Base-by-base conservation (phyloP, 768 basidiomycete genomes). In the Candolleomyces eurysporus region DNA sequence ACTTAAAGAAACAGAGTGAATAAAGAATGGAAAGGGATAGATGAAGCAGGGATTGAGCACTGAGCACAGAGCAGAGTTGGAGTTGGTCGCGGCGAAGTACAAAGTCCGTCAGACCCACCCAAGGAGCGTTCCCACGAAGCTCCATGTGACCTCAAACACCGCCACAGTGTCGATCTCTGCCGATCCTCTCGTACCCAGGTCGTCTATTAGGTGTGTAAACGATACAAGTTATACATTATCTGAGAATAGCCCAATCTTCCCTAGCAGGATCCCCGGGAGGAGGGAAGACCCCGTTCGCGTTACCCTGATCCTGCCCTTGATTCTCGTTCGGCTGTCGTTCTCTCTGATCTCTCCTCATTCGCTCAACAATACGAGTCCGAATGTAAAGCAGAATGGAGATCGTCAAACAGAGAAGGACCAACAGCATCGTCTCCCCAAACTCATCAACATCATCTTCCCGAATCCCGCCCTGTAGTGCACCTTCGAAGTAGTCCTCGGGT, bases 401-500 rank as follows among this genome's bases (percentile, higher is more conserved):
- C 21, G 84, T 76, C 26, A 90, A 74, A 68, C 91, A 92, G 30
- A 96, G 77, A 46, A 84, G 72, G 4, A 95, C 82, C 48, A 96
- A 80, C 43, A 94, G 71, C 76, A 92, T 82, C 26, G 91, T 96
- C 78, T 96, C 94, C 36, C 76, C 76, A 60, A 92, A 86, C 65
- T 93, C 91, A 62, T 92, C 86, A 16, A 71, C 72, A 1, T 84
- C 84, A 19, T 89, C 86, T 16, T 84, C 87, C 54, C 82, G 75
- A 36, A 36, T 36, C 4, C 83, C 81, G 14, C 84, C 84, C 22
- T 88, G 82, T 64, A 85, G 61, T 5, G 84, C 82, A 3, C 79
- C 89, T 31, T 92, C 91, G 65, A 88, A 89, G 72, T 92, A 92
- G 68, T 93, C 92, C 51, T 95, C 93, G 0, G 91, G 87, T 8